Conservation (phyloP, 768 basidiomycete species). For the Lentinula raphanica region DNA sequence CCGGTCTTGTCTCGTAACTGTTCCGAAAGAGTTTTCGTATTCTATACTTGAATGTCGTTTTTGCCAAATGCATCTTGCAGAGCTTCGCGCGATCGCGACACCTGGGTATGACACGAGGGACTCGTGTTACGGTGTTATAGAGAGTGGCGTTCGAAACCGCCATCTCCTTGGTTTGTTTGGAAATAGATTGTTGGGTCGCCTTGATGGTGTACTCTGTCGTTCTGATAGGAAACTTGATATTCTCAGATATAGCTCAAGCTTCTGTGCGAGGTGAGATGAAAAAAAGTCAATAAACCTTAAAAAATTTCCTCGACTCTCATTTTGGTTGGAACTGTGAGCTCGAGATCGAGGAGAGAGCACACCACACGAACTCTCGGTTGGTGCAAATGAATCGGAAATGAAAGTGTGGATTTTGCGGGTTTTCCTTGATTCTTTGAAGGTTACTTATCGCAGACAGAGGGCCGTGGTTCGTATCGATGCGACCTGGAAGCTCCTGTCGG, state of each 20-base stretch:
- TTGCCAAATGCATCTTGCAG: neutral
- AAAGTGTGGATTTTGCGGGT: neutral
- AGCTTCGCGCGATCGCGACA: neutral
- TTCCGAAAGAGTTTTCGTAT: neutral
- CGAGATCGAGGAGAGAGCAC: neutral
- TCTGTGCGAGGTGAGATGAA: too few species aligned
- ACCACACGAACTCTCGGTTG: neutral
- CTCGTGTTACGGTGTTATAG: neutral
- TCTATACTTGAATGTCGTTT: neutral
- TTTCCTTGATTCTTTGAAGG: neutral
- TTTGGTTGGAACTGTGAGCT: too few species aligned
- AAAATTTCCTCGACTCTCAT: neutral
- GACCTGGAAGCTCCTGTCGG: neutral
- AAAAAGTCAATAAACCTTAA: too few species aligned
- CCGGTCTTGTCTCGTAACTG: neutral
- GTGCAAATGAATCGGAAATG: neutral
- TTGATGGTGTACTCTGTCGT: neutral
- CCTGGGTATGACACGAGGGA: neutral
- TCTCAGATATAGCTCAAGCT: too few species aligned
- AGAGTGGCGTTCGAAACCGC: neutral
- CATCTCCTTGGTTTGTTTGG: neutral
- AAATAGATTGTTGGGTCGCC: neutral
- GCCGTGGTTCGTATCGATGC: neutral
- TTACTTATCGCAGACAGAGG: neutral
- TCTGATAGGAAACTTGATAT: neutral